A percentile compares a stretch with the other conserved stretches of the same genome.
phyloP scores from a whole-genome alignment of 1,284 basidiomycete genomes.

The Apiotrichum sp. region DNA sequence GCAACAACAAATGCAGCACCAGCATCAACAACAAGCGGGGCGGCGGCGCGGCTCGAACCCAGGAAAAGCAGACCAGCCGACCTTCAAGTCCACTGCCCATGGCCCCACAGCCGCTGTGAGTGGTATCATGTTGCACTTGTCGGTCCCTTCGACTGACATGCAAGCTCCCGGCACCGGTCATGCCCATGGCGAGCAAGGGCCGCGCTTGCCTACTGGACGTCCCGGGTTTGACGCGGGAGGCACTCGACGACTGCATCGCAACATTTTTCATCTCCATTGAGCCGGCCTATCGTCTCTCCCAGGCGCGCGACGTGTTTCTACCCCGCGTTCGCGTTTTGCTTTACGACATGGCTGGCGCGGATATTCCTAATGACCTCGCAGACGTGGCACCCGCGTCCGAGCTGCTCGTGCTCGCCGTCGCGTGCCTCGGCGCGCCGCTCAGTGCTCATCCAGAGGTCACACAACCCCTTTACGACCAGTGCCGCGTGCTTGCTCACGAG shows the following conservation, averaged over 20 bases:
- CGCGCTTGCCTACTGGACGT: not conserved
- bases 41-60: too few species aligned
- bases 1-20: not conserved
- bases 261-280: not conserved
- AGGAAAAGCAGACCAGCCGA: too few species aligned
- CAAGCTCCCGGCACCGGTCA: not conserved
- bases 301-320: not conserved
- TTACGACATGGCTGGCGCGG: not conserved
- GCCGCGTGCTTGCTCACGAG: not conserved
- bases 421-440: not conserved
- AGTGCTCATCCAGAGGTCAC: not conserved
- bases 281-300: not conserved
- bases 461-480: not conserved
- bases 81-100: too few species aligned
- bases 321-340: not conserved
- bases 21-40: too few species aligned
- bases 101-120: too few species aligned
- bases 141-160: too few species aligned
- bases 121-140: too few species aligned
- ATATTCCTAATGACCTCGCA: not conserved
- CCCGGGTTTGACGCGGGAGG: not conserved
- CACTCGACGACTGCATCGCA: not conserved
- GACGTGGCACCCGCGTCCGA: not conserved
- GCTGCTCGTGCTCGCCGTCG: slow-evolving; percentile 1
- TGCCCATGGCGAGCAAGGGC: not conserved